These are phyloP conservation scores for Colletotrichum tropicicola DNA, from an alignment of 2,329 filamentous ascomycete species.

Conservation along the genomic window DNA sequence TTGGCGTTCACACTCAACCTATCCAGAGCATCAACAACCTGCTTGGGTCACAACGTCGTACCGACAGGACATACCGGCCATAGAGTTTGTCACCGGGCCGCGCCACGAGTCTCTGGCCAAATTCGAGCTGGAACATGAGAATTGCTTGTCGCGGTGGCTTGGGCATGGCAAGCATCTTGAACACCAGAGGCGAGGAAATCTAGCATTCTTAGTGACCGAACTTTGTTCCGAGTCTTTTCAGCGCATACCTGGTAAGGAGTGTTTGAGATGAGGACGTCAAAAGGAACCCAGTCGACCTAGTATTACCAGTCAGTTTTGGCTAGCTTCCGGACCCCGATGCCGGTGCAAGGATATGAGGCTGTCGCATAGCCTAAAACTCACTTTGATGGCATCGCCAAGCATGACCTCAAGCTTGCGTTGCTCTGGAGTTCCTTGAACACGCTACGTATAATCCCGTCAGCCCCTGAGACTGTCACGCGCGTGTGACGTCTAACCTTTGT, in stretches of 20 bases:
- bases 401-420: constrained; percentile 88
- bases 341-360: no score
- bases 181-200: constrained; percentile 92
- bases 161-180: constrained; percentile 84
- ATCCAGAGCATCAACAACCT: neutral
- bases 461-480: constrained; percentile 42
- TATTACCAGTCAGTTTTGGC: neutral
- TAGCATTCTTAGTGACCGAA: constrained; percentile 40
- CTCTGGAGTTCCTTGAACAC: constrained; percentile 88
- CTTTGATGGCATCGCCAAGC: constrained; percentile 77
- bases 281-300: constrained; percentile 60
- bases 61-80: constrained; percentile 67
- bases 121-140: constrained; percentile 97
- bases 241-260: constrained; percentile 67
- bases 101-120: constrained; percentile 89
- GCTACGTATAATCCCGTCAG: constrained; percentile 76
- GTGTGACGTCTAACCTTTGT: constrained; percentile 67
- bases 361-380: neutral
- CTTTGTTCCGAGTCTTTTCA: neutral
- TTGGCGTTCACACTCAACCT: constrained; percentile 33
- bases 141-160: constrained; percentile 85
- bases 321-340: neutral
- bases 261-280: constrained; percentile 83
- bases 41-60: no score
- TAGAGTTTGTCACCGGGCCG: constrained; percentile 59